Percentiles rank a stretch among this genome's conserved stretches.
Conservation (phyloP, 164 flowering plant species). For the Piper betle region DNA sequence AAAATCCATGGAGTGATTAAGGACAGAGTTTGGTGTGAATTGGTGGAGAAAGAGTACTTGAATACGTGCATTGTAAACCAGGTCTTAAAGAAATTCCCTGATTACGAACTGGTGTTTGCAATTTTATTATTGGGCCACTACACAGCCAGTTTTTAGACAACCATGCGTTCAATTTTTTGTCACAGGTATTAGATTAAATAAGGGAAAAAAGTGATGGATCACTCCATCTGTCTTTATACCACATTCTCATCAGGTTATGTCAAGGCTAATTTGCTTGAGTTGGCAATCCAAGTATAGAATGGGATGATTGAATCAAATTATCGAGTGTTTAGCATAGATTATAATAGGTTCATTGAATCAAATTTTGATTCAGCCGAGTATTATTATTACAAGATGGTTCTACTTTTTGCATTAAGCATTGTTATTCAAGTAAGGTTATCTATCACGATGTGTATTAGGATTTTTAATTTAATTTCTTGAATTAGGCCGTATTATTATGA, state of each 20-base stretch:
- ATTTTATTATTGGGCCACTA: constrained; percentile 23
- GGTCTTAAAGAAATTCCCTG: constrained; percentile 12
- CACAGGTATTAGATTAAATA: constrained; percentile 11
- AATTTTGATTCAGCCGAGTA: constrained; percentile 56
- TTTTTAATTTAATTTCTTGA: too few relatives aligned
- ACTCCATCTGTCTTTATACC: constrained; percentile 47
- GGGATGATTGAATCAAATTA: constrained; percentile 69
- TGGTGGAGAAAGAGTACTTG: constrained; percentile 14
- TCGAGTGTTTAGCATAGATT: constrained; percentile 69
- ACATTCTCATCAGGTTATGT: constrained; percentile 47
- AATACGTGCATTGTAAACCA: constrained; percentile 18
- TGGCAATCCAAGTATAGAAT: constrained; percentile 63
- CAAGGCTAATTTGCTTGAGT: constrained; percentile 52
- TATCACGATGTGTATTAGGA: too few relatives aligned
- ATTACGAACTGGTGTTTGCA: constrained; percentile 16
- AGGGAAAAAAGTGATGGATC: constrained; percentile 11
- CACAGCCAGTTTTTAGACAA: constrained; percentile 16
- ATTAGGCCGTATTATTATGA: too few relatives aligned
- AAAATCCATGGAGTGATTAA: constrained; percentile 10
- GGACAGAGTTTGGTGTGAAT: constrained; percentile 17
- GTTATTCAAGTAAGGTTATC: too few relatives aligned
- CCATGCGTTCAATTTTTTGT: constrained; percentile 9
- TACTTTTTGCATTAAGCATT: too few relatives aligned
- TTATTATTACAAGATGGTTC: constrained; percentile 48
- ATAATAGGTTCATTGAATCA: constrained; percentile 78